Evolutionary conservation across 371 early-diverging fungal species (phyloP), one percentile per base, ranked within the genome.

Genomic region (Rhizopus sp.): DNA sequence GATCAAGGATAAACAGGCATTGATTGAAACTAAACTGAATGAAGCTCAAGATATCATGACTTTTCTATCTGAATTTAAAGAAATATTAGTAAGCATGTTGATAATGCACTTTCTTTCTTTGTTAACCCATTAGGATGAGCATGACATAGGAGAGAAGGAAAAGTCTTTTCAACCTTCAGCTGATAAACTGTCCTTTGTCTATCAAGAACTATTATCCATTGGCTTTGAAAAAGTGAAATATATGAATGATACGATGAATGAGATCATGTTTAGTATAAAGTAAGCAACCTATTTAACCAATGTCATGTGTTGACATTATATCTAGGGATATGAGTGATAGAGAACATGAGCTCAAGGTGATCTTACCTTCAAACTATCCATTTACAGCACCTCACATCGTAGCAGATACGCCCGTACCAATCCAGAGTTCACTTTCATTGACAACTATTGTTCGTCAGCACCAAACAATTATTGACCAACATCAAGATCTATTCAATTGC

Each of bases 41-140:
- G 55, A 58, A 52, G 57, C 54, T 33, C 41, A 58, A 15, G 69
- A 67, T 55, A 59, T 75, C 17, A 59, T 53, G 32, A 42, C 55
- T 1, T 70, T 75, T 46, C 50, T 79, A 8, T 53, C 55, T 12
- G 78, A 80, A 33, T 60, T 80, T 2, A 68, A 77, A 57, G 65
- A 71, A 9, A 47, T 71, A 5, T 35, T 80, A 12, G 69, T 66
- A 70, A 51, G 12, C 0, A 4, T 32, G 50, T 23, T 23, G 23
- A 23, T 23, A 23, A 23, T 23, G 23, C 23, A 1, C 23, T 23
- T 23, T 23, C 23, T 23, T 23, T 23, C 23, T 23, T 23, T 23
- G 23, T 23, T 23, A 23, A 23, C 23, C 23, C 23, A 23, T 23
- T 23, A 23, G 23, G 23, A 23, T 2, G 23, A 23, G 23, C 23